These are phyloP conservation scores for Phragmites australis DNA, from an alignment of 176 grass and related monocot species.

Conservation along the genomic window DNA sequence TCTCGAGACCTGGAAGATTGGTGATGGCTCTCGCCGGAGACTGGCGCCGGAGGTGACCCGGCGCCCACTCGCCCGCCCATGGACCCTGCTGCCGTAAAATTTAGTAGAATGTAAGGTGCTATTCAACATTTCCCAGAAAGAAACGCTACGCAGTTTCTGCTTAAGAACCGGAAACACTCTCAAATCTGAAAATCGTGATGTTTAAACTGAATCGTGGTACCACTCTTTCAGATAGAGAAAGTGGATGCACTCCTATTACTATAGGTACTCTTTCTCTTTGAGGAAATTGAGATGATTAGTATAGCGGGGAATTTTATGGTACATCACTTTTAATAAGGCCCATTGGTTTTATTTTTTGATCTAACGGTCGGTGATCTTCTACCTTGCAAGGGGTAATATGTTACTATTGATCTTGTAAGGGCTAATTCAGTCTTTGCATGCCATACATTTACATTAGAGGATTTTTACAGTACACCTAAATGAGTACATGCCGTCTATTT, in stretches of 20 bases:
- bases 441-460: too few species aligned
- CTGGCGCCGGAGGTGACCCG: neutral
- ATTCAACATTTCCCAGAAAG: neutral
- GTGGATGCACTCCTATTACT: neutral
- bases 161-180: neutral
- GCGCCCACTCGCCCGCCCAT: neutral
- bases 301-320: too few species aligned
- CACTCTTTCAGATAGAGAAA: neutral
- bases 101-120: neutral
- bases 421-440: too few species aligned
- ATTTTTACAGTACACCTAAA: too few species aligned
- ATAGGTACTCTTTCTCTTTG: too few species aligned
- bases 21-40: neutral
- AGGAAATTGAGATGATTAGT: neutral
- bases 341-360: too few species aligned
- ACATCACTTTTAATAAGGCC: too few species aligned
- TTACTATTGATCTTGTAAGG: too few species aligned
- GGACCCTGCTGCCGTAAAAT: neutral
- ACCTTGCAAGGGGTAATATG: too few species aligned
- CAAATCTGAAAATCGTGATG: neutral
- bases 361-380: too few species aligned
- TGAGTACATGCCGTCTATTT: too few species aligned
- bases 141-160: neutral
- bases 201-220: neutral
- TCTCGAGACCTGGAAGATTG: neutral